phyloP scores from a whole-genome alignment of 1,139 yeast genomes.

The Taphrina pruni region DNA sequence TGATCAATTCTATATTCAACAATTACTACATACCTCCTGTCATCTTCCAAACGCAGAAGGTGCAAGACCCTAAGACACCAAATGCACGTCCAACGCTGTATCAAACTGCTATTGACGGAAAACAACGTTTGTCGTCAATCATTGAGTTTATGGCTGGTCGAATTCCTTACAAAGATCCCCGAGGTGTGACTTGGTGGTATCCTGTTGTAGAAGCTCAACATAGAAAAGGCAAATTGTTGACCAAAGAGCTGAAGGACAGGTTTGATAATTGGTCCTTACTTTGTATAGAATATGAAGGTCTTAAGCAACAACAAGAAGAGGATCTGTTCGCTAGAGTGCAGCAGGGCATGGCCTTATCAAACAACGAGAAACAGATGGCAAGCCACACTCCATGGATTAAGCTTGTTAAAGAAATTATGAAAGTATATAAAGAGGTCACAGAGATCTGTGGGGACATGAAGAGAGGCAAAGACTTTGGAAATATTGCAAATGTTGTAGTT shows the following conservation, averaged over 20 bases:
- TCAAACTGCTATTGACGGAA: slow-evolving; percentile 39
- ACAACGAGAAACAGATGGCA: slow-evolving; percentile 30
- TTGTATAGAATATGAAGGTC: slow-evolving; percentile 34
- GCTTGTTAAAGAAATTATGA: slow-evolving; percentile 26
- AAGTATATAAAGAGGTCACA: slow-evolving; percentile 10
- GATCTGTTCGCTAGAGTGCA: slow-evolving; percentile 40
- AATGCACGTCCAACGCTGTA: slow-evolving; percentile 1
- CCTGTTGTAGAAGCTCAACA: slow-evolving; percentile 13
- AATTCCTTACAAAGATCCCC: slow-evolving; percentile 30
- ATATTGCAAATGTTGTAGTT: slow-evolving; percentile 12
- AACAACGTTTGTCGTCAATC: slow-evolving; percentile 36
- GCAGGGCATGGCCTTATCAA: slow-evolving; percentile 39
- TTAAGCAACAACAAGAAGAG: slow-evolving; percentile 34
- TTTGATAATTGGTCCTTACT: slow-evolving; percentile 19
- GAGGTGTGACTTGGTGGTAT: slow-evolving; percentile 24
- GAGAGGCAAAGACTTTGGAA: slow-evolving; percentile 17
- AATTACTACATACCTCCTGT: slow-evolving; percentile 40
- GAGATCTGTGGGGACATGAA: slow-evolving; percentile 16
- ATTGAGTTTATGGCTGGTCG: slow-evolving; percentile 34
- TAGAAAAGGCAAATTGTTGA: slow-evolving; percentile 14
- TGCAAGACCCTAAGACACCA: slow-evolving; percentile 12
- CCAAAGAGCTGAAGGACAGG: slow-evolving; percentile 28
- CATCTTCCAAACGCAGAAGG: slow-evolving; percentile 17
- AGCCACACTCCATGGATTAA: slow-evolving; percentile 24
- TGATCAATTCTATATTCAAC: slow-evolving; percentile 33